A percentile compares a stretch with the other conserved stretches of the same genome.
Conservation (phyloP, 805 yeast species). For the Teunomyces stri region DNA sequence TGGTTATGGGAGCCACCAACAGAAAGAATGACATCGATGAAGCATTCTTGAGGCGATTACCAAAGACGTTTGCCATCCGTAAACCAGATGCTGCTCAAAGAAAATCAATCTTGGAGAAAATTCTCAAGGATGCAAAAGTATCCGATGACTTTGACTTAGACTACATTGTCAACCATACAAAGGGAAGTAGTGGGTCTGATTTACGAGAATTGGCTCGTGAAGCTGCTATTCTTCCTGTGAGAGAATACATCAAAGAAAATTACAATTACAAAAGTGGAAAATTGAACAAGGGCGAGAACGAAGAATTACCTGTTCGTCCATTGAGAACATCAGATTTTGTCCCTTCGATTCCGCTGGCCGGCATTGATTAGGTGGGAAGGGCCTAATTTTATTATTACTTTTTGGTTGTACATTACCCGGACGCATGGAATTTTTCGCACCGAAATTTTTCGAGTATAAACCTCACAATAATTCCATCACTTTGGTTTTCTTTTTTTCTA, state of each 20-base stretch:
- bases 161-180: conserved; percentile 58
- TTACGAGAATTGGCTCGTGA: conserved; percentile 87
- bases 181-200: conserved; percentile 83
- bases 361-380: neutral
- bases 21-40: conserved; percentile 87
- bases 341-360: conserved; percentile 4
- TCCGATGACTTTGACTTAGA: conserved; percentile 61
- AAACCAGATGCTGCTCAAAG: conserved; percentile 73
- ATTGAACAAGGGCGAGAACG: conserved; percentile 20
- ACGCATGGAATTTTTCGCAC: neutral
- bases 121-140: conserved; percentile 62
- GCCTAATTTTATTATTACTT: conserved; percentile 4
- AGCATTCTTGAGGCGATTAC: conserved; percentile 91
- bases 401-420: conserved; percentile 7
- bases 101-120: conserved; percentile 61
- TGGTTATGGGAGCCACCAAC: conserved; percentile 94
- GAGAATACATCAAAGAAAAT: conserved; percentile 75
- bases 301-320: conserved; percentile 54
- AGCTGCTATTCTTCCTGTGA: conserved; percentile 86
- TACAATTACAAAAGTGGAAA: conserved; percentile 43
- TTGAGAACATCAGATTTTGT: conserved; percentile 63
- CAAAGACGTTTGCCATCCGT: conserved; percentile 78
- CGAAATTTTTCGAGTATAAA: neutral
- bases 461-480: neutral
- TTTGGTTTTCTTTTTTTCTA: neutral